Percentiles rank a stretch among this genome's conserved stretches.
These are phyloP conservation scores for Hemisphaericaspora xylanilytica DNA, from an alignment of 1,139 yeast species.

Conservation along the genomic window DNA sequence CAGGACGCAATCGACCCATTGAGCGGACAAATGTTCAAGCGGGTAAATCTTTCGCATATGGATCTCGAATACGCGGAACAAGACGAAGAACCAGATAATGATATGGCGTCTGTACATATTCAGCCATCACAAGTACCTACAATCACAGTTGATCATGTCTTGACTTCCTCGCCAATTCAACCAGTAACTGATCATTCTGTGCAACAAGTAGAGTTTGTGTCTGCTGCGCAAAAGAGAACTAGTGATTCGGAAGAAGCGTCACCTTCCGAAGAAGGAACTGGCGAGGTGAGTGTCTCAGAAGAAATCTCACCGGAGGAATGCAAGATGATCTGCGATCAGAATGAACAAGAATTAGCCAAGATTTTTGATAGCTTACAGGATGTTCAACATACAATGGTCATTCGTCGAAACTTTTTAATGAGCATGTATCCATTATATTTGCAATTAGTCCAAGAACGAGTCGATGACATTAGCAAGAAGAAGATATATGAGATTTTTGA, in stretches of 20 bases:
- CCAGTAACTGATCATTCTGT: conserved; percentile 2
- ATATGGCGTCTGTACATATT: conserved; percentile 1
- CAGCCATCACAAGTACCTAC: conserved; percentile 4
- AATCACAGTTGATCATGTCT: conserved; percentile 6
- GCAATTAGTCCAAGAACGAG: conserved; percentile 16
- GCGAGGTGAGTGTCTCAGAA: too few species aligned
- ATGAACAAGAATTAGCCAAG: conserved; percentile 12
- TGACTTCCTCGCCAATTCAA: conserved; percentile 2
- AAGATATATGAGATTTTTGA: conserved; percentile 26
- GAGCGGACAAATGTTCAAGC: conserved; percentile 17
- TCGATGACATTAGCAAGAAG: conserved; percentile 21
- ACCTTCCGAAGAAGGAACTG: too few species aligned
- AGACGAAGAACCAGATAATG: conserved; percentile 1
- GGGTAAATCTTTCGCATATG: conserved; percentile 8
- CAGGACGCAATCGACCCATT: conserved; percentile 8
- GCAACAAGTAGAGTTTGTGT: conserved; percentile 10
- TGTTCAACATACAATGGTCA: conserved; percentile 18
- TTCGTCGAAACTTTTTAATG: conserved; percentile 27
- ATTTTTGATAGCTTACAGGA: conserved; percentile 11
- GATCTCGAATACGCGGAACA: background rate
- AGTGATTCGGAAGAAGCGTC: background rate
- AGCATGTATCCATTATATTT: conserved; percentile 31
- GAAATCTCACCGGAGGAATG: background rate
- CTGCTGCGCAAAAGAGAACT: conserved; percentile 4
- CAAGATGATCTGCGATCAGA: conserved; percentile 9